Conservation (phyloP, 2,329 filamentous ascomycete genomes). For the Xylariaceae sp. region DNA sequence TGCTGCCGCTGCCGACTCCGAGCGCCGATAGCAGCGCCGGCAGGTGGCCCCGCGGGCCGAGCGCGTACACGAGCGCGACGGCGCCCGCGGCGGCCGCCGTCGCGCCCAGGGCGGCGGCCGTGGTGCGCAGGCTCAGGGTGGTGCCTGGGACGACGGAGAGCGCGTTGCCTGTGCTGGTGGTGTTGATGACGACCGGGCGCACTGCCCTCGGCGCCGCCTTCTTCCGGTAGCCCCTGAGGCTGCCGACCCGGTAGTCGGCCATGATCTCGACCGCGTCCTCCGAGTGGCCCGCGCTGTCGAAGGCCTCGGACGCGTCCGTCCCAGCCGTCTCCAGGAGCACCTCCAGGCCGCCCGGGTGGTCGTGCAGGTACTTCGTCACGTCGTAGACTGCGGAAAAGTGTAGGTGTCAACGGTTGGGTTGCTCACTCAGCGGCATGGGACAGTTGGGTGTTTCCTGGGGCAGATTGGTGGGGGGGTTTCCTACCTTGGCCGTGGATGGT, state of each 20-base stretch:
- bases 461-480: constrained; percentile 2
- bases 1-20: constrained; percentile 3
- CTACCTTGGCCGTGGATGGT: constrained; percentile 48
- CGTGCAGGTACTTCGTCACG: constrained; percentile 47
- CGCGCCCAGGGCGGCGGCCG: constrained; percentile 2
- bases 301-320: constrained; percentile 69
- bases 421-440: too few relatives aligned
- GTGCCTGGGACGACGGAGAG: too few relatives aligned
- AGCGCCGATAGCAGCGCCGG: constrained; percentile 2
- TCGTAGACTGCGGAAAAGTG: constrained; percentile 42
- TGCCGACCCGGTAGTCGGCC: constrained; percentile 29
- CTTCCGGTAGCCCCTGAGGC: constrained; percentile 24
- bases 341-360: constrained; percentile 68
- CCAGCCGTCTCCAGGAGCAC: constrained; percentile 71
- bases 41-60: constrained; percentile 3
- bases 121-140: neutral
- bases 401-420: neutral
- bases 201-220: constrained; percentile 16
- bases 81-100: constrained; percentile 10
- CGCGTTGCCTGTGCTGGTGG: too few relatives aligned
- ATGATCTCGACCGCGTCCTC: constrained; percentile 46
- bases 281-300: constrained; percentile 79
- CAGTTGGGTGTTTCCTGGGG: too few relatives aligned
- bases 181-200: constrained; percentile 11
- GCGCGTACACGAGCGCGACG: constrained; percentile 13